Evolutionary conservation across 331 rosid genomes (phyloP), one percentile per base, ranked within the genome.

Genomic region (Malus hybrid): DNA sequence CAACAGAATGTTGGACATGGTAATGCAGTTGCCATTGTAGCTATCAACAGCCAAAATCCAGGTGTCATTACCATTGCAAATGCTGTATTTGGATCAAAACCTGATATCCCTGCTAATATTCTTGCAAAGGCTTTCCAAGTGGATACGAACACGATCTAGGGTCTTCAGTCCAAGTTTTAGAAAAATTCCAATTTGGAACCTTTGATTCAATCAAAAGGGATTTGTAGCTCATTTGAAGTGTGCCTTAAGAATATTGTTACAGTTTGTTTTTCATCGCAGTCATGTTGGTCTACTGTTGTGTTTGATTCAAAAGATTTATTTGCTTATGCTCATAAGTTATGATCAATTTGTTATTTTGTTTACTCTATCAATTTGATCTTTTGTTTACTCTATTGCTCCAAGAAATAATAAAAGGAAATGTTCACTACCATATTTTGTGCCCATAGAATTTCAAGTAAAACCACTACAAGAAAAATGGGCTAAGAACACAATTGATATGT

Each of bases 81-180:
- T 28, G 75, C 81, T 0, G 76, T 77, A 20, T 81, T 77, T 7
- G 81, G 82, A 36, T 73, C 85, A 16, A 73, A 52, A 54, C 80
- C 82, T 2, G 63, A 62, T 24, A 77, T 82, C 5, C n/a, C 76
- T 15, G 33, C 22, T 16, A 55, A 77, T 34, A 22, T 82, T 67
- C 79, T 82, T 61, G 81, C 71, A 55, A 82, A 69, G 78, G 80
- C 85, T 73, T 77, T 82, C 68, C 80, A 68, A 42, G 44, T 78
- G 22, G 85, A 78, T 31, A 34, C 22, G 13, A 46, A 24, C 28
- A 15, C 39, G 0, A 7, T 78, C 29, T 7, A 27, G 4, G 7
- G 42, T 10, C 4, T 78, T 15, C 73, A 73, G 55, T 32, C 85
- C 7, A 74, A 79, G 69, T 82, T 82, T 57, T 78, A 77, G 71